Conservation (phyloP, 306 rosid species). For the Spatholobus suberectus region DNA sequence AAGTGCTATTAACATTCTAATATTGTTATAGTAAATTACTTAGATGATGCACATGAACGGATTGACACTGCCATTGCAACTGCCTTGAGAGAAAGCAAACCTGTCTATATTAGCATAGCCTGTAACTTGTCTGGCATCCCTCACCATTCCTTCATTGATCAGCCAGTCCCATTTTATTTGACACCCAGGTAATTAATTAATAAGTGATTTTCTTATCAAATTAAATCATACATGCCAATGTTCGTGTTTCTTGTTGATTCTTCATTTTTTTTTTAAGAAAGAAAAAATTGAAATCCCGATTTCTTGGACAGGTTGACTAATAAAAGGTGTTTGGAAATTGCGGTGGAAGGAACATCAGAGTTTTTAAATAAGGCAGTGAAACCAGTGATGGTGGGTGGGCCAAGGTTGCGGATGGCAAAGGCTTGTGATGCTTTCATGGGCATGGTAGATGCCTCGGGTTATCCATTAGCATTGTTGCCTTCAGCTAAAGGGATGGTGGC, state of each 20-base stretch:
- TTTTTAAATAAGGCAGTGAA: constrained; percentile 20
- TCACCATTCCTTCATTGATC: constrained; percentile 32
- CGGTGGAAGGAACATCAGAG: constrained; percentile 19
- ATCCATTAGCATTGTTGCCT: constrained; percentile 13
- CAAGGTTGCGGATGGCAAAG: constrained; percentile 15
- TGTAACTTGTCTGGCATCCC: constrained; percentile 28
- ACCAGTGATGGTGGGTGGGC: constrained; percentile 37
- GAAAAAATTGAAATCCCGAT: neutral
- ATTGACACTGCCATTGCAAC: constrained; percentile 37
- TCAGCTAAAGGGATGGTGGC: constrained; percentile 39
- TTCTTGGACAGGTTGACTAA: neutral
- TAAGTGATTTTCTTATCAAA: neutral
- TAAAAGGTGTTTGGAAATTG: constrained; percentile 19
- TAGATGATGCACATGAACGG: constrained; percentile 36
- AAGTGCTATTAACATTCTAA: neutral
- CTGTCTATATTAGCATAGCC: constrained; percentile 40
- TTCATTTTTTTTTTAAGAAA: neutral
- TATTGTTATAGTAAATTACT: neutral
- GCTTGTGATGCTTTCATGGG: constrained; percentile 25
- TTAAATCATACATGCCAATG: neutral
- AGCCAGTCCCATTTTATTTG: constrained; percentile 4
- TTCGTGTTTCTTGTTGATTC: neutral
- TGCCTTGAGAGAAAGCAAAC: constrained; percentile 39
- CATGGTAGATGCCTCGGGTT: constrained; percentile 32
- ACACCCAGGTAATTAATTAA: neutral